phyloP scores from a whole-genome alignment of 1,284 basidiomycete species.

The Malassezia furfur region DNA sequence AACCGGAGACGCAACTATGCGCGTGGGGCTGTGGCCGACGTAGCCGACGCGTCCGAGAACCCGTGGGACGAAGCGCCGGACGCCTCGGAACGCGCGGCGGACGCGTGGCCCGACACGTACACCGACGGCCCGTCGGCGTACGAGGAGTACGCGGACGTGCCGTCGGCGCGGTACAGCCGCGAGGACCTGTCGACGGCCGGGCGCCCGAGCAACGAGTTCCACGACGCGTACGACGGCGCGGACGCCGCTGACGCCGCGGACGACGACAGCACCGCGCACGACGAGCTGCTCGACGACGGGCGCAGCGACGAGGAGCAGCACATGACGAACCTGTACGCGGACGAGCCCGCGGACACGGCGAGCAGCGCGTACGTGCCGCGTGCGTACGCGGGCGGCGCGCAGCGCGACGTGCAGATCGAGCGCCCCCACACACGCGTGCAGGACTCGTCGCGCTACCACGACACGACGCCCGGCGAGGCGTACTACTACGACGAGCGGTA shows the following conservation, averaged over 20 bases:
- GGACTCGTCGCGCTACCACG: background rate
- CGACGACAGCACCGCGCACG: background rate
- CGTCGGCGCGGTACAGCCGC: background rate
- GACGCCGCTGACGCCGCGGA: background rate
- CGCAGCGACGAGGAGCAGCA: background rate
- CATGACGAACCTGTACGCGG: background rate
- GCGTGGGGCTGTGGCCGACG: background rate
- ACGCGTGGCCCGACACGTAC: background rate
- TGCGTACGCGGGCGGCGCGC: background rate
- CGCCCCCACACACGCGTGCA: background rate
- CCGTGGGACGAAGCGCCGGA: background rate
- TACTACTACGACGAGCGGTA: constrained; percentile 4
- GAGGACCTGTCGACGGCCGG: background rate
- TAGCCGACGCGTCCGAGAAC: background rate
- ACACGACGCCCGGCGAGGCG: background rate
- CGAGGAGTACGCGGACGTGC: background rate
- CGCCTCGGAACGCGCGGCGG: background rate
- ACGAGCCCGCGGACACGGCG: background rate
- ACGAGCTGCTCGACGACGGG: background rate
- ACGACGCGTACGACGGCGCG: background rate
- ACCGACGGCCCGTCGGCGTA: background rate
- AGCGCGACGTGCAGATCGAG: background rate
- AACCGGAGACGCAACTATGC: constrained; percentile 1
- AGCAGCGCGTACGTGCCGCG: background rate
- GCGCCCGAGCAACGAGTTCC: constrained; percentile 2